Evolutionary conservation across 1,284 basidiomycete genomes (phyloP), one percentile per base, ranked within the genome.

Genomic region (Leccinum variabile): DNA sequence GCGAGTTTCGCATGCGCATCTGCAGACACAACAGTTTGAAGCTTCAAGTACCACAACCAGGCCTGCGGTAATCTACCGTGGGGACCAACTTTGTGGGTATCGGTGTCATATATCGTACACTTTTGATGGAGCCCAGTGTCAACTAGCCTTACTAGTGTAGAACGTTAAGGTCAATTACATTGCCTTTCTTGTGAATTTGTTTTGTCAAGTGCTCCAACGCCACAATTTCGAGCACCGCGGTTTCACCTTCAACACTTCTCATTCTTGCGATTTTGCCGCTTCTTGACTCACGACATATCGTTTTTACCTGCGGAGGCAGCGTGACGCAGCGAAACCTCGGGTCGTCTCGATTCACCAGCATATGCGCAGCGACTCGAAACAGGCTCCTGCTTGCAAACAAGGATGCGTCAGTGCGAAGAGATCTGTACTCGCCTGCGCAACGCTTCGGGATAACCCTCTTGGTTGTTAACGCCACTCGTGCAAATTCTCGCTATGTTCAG

Each of bases 351-450:
- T 33, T 10, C 10, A n/a, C 18, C 16, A 13, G 18, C 46, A 25
- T 18, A 37, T 53, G 8, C 37, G 35, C 50, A 25, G 22, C 5
- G 46, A 50, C 7, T 25, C 22, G 18, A 46, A 22, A 46, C 11
- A 50, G 46, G 13, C 2, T 25, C 52, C 28, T 53, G 52, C 22
- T n/a, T 32, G 49, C 30, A 53, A 28, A 10, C 4, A 25, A 32
- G 55, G 25, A 56, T 3, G 8, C 30, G 3, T 7, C 8, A 60
- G 14, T 44, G 32, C 25, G 1, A 39, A 52, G 46, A 57, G 1
- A 41, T 14, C 1, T 52, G 18, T 64, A 60, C 69, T 69, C 18
- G 56, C 61, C 61, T 69, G 10, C 32, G 39, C 28, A 53, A 16
- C 16, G 18, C 41, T 52, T 18, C 37, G n/a, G 2, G n/a, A 3